phyloP scores from a whole-genome alignment of 139 green algal species.

The Dunaliella primolecta region DNA sequence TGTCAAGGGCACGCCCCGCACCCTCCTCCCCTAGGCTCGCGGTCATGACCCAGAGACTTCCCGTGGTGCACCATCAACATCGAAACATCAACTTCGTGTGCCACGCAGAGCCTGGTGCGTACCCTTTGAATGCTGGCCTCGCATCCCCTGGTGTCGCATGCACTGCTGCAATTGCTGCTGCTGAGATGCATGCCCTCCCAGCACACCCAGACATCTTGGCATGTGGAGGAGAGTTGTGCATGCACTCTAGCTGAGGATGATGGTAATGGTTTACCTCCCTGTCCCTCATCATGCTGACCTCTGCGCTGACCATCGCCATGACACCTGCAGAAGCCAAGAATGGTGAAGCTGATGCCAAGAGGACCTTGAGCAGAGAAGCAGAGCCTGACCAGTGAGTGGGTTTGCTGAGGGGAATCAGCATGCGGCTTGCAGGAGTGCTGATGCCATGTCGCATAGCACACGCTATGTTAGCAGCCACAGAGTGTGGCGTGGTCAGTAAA shows the following conservation, averaged over 20 bases:
- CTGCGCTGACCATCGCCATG: too few relatives aligned
- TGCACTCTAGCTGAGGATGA: not conserved
- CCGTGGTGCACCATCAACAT: too few relatives aligned
- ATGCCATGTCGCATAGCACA: not conserved
- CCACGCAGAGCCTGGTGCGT: too few relatives aligned
- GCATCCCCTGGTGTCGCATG: too few relatives aligned
- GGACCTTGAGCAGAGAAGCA: not conserved
- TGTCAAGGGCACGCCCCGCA: too few relatives aligned
- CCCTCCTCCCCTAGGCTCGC: too few relatives aligned
- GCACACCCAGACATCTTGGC: not conserved
- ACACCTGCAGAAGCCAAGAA: not conserved
- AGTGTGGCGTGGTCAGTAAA: too few relatives aligned
- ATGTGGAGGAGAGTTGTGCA: not conserved
- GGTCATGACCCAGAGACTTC: too few relatives aligned
- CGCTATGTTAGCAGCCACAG: too few relatives aligned
- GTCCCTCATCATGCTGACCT: not conserved
- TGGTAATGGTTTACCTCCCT: not conserved
- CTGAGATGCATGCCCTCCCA: not conserved
- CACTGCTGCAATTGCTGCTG: not conserved
- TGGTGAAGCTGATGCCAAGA: not conserved
- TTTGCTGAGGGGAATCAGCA: not conserved
- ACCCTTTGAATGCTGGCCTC: too few relatives aligned
- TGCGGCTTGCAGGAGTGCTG: not conserved
- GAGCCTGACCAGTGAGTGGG: constrained; percentile 30
- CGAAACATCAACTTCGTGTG: too few relatives aligned